Conservation (phyloP, 2,329 filamentous ascomycete species). For the Diaporthe sp. region DNA sequence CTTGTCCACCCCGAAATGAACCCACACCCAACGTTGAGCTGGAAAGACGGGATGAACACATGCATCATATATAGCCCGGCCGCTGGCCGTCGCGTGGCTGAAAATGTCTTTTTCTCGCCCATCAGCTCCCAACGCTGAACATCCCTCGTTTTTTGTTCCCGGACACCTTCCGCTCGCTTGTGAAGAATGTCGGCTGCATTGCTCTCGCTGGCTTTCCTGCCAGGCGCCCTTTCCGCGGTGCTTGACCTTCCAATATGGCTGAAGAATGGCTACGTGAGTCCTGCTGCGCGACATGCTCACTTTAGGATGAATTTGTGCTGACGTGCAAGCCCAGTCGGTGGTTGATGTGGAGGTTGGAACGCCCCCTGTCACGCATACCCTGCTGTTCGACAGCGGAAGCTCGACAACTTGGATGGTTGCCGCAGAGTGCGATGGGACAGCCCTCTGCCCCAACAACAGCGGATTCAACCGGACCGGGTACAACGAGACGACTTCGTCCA, state of each 20-base stretch:
- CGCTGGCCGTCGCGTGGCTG: neutral
- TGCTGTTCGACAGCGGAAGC: conserved; percentile 55
- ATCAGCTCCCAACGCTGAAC: neutral
- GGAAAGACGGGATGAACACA: conserved; percentile 5
- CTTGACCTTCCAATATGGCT: conserved; percentile 34
- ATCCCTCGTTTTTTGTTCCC: neutral
- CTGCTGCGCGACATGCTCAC: neutral
- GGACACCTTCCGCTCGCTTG: conserved; percentile 19
- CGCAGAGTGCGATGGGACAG: conserved; percentile 43
- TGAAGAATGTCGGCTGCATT: conserved; percentile 33
- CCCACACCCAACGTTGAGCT: neutral
- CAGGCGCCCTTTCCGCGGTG: conserved; percentile 31
- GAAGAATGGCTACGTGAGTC: conserved; percentile 33
- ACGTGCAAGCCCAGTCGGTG: conserved; percentile 27
- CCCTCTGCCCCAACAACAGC: conserved; percentile 47
- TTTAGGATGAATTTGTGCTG: neutral
- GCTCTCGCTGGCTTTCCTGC: conserved; percentile 26
- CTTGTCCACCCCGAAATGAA: conserved; percentile 11
- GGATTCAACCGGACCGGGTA: conserved; percentile 50
- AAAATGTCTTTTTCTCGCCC: neutral
- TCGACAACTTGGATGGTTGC: conserved; percentile 53
- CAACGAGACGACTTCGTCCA: conserved; percentile 47
- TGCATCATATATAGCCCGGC: neutral
- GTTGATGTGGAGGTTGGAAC: conserved; percentile 48
- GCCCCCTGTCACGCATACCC: conserved; percentile 47